These are phyloP conservation scores for Podaxis sp. DNA, from an alignment of 768 basidiomycete genomes.

Conservation along the genomic window DNA sequence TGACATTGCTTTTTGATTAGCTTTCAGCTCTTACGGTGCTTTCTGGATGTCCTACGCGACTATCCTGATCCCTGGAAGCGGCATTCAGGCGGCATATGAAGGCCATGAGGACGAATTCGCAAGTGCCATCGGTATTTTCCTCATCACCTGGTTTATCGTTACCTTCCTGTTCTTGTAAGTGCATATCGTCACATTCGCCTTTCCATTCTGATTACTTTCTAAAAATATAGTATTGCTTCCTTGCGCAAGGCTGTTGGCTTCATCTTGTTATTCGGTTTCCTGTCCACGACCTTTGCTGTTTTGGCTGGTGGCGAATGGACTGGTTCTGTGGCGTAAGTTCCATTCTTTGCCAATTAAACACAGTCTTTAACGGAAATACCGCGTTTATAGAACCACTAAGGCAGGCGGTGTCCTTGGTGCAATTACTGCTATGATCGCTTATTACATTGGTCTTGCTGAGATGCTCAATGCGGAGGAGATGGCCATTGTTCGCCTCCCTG, in stretches of 20 bases:
- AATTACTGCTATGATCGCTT: conserved; percentile 47
- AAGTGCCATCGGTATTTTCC: conserved; percentile 69
- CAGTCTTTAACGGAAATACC: background rate
- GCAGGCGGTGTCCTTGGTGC: conserved; percentile 47
- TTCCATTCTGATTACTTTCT: background rate
- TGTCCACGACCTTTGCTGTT: conserved; percentile 40
- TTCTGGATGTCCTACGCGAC: conserved; percentile 87
- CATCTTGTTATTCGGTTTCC: conserved; percentile 36
- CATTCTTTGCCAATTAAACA: background rate
- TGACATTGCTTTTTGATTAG: conserved; percentile 31
- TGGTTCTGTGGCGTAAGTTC: conserved; percentile 27
- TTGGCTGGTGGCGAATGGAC: conserved; percentile 42
- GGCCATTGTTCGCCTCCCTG: conserved; percentile 37
- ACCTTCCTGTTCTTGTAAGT: conserved; percentile 68
- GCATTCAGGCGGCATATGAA: conserved; percentile 55
- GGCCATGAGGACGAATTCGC: conserved; percentile 34
- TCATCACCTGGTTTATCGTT: conserved; percentile 72
- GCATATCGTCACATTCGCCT: background rate
- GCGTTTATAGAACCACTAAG: conserved; percentile 30
- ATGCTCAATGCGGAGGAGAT: conserved; percentile 41
- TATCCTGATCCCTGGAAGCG: conserved; percentile 69
- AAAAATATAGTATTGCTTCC: conserved; percentile 31
- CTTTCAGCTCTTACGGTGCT: conserved; percentile 80
- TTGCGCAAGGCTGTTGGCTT: conserved; percentile 41
- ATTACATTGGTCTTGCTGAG: conserved; percentile 46